phyloP scores from a whole-genome alignment of 345 rosid species.

The Euphorbia pulcherrima region DNA sequence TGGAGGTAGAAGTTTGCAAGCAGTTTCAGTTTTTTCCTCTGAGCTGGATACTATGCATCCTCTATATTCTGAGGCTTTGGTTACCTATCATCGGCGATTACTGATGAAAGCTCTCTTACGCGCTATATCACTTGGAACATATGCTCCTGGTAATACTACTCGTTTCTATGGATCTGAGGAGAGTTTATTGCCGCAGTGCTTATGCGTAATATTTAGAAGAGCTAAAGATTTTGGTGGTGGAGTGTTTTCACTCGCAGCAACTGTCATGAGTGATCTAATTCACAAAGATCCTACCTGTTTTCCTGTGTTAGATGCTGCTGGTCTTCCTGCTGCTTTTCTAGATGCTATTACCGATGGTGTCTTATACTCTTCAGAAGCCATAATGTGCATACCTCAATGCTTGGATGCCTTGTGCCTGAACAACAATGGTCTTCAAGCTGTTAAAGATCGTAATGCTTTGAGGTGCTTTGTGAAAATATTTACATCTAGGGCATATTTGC shows the following conservation, averaged over 20 bases:
- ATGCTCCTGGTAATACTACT: conserved; percentile 85
- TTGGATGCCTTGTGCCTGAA: conserved; percentile 94
- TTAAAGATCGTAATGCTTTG: conserved; percentile 78
- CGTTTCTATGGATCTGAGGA: conserved; percentile 79
- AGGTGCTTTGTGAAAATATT: conserved; percentile 89
- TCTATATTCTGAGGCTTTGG: conserved; percentile 75
- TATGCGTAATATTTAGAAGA: conserved; percentile 69
- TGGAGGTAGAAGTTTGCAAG: conserved; percentile 37
- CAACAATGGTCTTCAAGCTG: conserved; percentile 81
- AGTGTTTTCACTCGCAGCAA: conserved; percentile 91
- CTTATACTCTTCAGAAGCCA: conserved; percentile 82
- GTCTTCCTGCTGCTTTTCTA: conserved; percentile 87
- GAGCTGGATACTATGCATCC: conserved; percentile 54
- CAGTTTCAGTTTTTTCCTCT: conserved; percentile 36
- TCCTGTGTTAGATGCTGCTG: conserved; percentile 76
- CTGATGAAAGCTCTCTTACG: conserved; percentile 81
- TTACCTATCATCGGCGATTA: conserved; percentile 67
- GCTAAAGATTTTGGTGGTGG: conserved; percentile 97
- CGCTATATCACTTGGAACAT: conserved; percentile 89
- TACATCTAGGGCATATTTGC: conserved; percentile 71
- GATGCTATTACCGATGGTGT: conserved; percentile 88
- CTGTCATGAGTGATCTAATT: conserved; percentile 93
- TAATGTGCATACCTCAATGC: conserved; percentile 94
- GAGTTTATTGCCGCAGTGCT: conserved; percentile 80
- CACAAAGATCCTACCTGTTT: conserved; percentile 96